Evolutionary conservation across 768 basidiomycete genomes (phyloP), one percentile per base, ranked within the genome.

Genomic region (Hortiboletus campestris): DNA sequence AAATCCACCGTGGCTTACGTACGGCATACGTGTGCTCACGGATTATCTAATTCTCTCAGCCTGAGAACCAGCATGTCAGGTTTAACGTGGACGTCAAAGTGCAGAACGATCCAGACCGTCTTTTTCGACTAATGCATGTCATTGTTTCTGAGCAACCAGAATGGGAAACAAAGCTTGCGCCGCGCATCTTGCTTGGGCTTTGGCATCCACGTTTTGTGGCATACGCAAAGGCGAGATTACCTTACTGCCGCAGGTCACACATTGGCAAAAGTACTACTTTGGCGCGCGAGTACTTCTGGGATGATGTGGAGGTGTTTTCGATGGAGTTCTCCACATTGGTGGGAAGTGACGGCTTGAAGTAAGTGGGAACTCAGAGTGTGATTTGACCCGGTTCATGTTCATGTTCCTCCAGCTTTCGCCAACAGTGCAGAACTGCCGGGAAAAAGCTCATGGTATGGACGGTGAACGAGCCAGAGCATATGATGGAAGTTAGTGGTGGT

Each of bases 381-480:
- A 31, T 54, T 46, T 13, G 44, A 47, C 28, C 22, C 16, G 35
- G 28, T 43, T 54, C 48, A 46, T 59, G 36, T 35, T 46, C 36
- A 47, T 54, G 44, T 22, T 50, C 31, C 46, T 51, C 36, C 62
- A 82, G 95, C 76, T 98, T 99, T 77, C 76, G 86, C 52, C 72
- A 77, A 44, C 89, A 94, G 61, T 94, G 92, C 75, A 85, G 85
- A 68, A 76, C 67, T 16, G 84, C 84, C 1, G 88, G 88, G 19
- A 97, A 97, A 80, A 80, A 80, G 61, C 63, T 98, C 53, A 88
- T 95, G 82, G 92, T 94, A 4, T 98, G 95, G 97, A 99, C 97
- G 0, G 96, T 98, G 28, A 99, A 99, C 66, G 80, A 86, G 44
- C 85, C 85, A 11, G 84, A 84, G 51, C 85, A 93, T 66, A 93